Percentiles rank a stretch among this genome's conserved stretches.
phyloP scores from a whole-genome alignment of 495 filamentous ascomycete species.

The Paragyromitra xinjiangensis region DNA sequence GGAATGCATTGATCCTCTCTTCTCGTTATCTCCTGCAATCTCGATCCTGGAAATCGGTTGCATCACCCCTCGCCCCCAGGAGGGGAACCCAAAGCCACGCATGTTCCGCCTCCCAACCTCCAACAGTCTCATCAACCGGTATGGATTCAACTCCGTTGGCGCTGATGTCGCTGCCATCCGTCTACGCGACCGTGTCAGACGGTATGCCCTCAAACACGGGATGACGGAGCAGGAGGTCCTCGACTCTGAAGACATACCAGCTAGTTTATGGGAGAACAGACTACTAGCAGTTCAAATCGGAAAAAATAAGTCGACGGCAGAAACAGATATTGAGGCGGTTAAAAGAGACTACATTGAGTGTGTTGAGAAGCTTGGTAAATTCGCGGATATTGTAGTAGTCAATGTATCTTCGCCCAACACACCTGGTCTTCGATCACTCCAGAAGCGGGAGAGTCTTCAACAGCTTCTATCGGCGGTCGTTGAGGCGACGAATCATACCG shows the following conservation, averaged over 20 bases:
- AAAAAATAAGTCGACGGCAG: slow-evolving; percentile 92
- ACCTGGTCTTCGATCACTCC: slow-evolving; percentile 83
- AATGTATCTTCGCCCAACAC: slow-evolving; percentile 98
- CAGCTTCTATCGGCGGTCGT: slow-evolving; percentile 83
- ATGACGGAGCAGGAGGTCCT: slow-evolving; percentile 76
- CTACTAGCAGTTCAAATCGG: slow-evolving; percentile 92
- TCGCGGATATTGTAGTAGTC: slow-evolving; percentile 93
- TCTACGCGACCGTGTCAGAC: slow-evolving; percentile 77
- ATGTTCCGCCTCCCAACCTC: slow-evolving; percentile 85
- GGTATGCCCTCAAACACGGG: slow-evolving; percentile 75
- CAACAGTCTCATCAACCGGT: slow-evolving; percentile 90
- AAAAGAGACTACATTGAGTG: slow-evolving; percentile 86
- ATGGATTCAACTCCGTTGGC: slow-evolving; percentile 90
- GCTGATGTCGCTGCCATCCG: slow-evolving; percentile 84
- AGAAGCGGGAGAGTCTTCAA: slow-evolving; percentile 81
- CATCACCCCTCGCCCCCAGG: slow-evolving; percentile 82
- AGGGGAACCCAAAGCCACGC: slow-evolving; percentile 83
- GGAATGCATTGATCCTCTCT: slow-evolving; percentile 81
- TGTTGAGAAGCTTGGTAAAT: slow-evolving; percentile 78
- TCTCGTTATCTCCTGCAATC: slow-evolving; percentile 80
- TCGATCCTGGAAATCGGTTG: slow-evolving; percentile 83
- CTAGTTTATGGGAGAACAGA: slow-evolving; percentile 75
- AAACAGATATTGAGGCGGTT: slow-evolving; percentile 83
- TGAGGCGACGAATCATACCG: slow-evolving; percentile 71
- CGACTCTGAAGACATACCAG: slow-evolving; percentile 74